These are phyloP conservation scores for Macadamia tetraphylla DNA, from an alignment of 164 flowering plant genomes.

Conservation along the genomic window DNA sequence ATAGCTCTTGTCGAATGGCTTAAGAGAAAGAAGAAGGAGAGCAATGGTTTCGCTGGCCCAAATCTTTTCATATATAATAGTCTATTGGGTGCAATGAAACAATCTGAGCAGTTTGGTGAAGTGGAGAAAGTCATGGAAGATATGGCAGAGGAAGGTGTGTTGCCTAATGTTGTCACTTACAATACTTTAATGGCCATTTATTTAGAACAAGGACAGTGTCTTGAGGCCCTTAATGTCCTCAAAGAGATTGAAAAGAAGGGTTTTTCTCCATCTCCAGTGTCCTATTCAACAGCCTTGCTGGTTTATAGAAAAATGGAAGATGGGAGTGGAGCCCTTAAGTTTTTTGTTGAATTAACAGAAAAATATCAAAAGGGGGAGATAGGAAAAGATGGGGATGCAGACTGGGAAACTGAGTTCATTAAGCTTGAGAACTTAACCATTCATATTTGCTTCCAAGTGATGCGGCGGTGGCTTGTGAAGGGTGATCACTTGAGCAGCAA, in stretches of 20 bases:
- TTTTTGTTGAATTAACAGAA: constrained; percentile 52
- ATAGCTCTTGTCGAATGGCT: constrained; percentile 81
- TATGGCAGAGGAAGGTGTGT: constrained; percentile 56
- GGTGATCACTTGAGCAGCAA: constrained; percentile 34
- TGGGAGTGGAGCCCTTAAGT: constrained; percentile 73
- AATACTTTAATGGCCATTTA: constrained; percentile 72
- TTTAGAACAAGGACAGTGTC: constrained; percentile 48
- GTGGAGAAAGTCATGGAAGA: constrained; percentile 52
- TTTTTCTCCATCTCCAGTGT: constrained; percentile 55
- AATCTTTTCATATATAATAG: constrained; percentile 78
- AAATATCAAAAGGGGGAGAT: constrained; percentile 57
- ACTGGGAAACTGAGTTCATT: constrained; percentile 62
- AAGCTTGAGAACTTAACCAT: constrained; percentile 59
- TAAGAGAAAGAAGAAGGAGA: constrained; percentile 52
- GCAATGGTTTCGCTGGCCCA: constrained; percentile 34
- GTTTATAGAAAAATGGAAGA: constrained; percentile 77
- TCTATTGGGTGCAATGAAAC: constrained; percentile 76
- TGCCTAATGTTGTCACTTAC: constrained; percentile 71
- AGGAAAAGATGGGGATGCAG: constrained; percentile 29
- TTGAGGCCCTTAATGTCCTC: constrained; percentile 55
- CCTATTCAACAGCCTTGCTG: constrained; percentile 76
- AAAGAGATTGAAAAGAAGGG: constrained; percentile 50
- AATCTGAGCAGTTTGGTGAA: constrained; percentile 32
- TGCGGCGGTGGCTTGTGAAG: constrained; percentile 79
- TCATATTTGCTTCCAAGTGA: constrained; percentile 76